Evolutionary conservation across 129 eudicot species (phyloP).

Genomic region (Artemisia tridentata): DNA sequence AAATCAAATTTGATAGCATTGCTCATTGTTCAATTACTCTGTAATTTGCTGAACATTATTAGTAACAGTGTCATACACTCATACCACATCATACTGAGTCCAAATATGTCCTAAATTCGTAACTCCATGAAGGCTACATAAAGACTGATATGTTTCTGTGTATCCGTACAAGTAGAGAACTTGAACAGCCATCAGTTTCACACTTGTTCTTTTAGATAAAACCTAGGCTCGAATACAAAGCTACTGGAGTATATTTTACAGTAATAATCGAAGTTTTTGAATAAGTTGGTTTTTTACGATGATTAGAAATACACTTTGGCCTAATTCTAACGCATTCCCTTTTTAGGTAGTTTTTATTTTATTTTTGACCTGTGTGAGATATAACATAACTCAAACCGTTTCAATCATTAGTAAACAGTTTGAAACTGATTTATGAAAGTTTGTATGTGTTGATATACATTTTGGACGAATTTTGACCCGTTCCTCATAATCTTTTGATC

Average conservation of each 20-base stretch:
- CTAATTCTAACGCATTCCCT: no score
- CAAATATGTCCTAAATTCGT: background rate
- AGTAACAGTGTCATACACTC: background rate
- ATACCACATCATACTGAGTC: background rate
- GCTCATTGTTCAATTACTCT: background rate
- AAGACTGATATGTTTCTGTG: background rate
- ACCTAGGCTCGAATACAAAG: background rate
- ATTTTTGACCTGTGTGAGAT: no score
- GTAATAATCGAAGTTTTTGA: no score
- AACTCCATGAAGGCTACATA: background rate
- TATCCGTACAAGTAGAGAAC: background rate
- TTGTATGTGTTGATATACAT: no score
- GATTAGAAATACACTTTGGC: no score
- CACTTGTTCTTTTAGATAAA: background rate
- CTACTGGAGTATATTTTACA: no score
- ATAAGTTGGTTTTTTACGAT: no score
- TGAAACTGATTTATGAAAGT: no score
- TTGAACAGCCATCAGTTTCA: background rate
- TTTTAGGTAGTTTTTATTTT: no score
- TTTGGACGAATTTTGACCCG: background rate
- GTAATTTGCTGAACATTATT: background rate
- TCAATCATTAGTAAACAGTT: no score
- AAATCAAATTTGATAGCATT: background rate
- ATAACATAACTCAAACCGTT: no score
- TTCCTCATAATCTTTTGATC: background rate